Evolutionary conservation across 805 yeast species (phyloP), one percentile per base, ranked within the genome.

Genomic region (Yamadazyma endophytica): DNA sequence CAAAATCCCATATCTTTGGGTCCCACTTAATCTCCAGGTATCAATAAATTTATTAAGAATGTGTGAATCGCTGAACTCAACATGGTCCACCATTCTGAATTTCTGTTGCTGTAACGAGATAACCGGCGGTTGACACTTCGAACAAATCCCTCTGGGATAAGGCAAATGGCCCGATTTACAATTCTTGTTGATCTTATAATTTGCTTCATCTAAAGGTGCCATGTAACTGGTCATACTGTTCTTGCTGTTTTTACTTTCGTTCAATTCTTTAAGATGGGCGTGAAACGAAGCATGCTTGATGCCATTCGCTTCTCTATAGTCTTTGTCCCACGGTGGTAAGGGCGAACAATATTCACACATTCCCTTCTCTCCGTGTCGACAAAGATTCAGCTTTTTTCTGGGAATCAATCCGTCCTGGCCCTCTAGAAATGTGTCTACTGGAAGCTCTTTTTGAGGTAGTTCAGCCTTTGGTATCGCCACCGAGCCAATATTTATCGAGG

Each of bases 291-390:
- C 65, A 56, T 90, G 97, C 56, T 92, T 92, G 52, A 90, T 86
- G 22, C 75, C 78, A 40, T 88, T 68, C 40, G 78, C 81, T 29
- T 74, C 74, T 42, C 79, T 80, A 53, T 88, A 90, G 14, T 70
- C 75, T 41, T 70, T 71, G 55, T 92, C 96, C 86, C 90, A 92
- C 2, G 98, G 97, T 21, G 96, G 96, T 31, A 92, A 61, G 0
- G 97, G 96, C 20, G 94, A 78, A 55, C 97, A 92, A 52, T 88
- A 87, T 50, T 92, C 98, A 57, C 98, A 92, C 97, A 92, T 92
- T 2, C 97, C 99, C 46, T 81, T 82, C 22, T 80, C 90, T 3
- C 90, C 83, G 54, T 92, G 98, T 37, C 80, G 75, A 57, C 98
- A 90, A 39, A 88, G 62, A 2, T 55, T 46, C 1, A 86, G 74